A percentile compares a stretch with the other conserved stretches of the same genome.
Evolutionary conservation across 2,329 filamentous ascomycete species (phyloP).

Genomic region (Lasiodiplodia theobromae): DNA sequence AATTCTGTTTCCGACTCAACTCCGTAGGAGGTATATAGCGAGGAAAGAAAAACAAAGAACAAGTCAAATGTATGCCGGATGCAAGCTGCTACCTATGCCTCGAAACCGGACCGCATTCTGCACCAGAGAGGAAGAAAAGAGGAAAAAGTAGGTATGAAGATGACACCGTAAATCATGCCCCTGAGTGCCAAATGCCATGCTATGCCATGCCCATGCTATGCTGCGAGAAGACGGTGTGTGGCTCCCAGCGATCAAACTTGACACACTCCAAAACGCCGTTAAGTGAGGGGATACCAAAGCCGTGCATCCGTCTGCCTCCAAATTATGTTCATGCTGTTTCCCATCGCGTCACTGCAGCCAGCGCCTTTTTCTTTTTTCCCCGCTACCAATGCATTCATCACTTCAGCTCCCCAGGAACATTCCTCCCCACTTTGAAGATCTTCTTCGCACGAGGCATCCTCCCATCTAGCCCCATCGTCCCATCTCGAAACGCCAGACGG

Average conservation of each 20-base stretch:
- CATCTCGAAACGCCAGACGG: conserved; percentile 41
- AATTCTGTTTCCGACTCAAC: not conserved
- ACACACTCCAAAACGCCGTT: not conserved
- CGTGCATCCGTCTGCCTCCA: not conserved
- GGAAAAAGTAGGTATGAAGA: not conserved
- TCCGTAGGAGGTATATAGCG: not conserved
- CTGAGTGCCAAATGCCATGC: not conserved
- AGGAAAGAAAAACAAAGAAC: not conserved
- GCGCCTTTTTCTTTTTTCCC: not conserved
- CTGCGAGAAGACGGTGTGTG: not conserved
- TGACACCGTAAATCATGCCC: not conserved
- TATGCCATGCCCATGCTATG: not conserved
- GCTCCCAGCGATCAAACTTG: not conserved
- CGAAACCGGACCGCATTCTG: not conserved
- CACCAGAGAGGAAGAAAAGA: not conserved
- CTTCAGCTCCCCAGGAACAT: conserved; percentile 30
- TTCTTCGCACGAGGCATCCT: conserved; percentile 24
- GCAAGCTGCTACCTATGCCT: not conserved
- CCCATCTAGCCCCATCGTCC: conserved; percentile 35
- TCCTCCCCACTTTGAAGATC: conserved; percentile 29
- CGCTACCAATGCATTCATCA: not conserved
- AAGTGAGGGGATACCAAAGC: not conserved
- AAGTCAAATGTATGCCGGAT: not conserved
- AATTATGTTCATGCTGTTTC: not conserved
- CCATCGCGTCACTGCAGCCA: not conserved